These are phyloP conservation scores for Claviceps quebecensis DNA, from an alignment of 2,329 filamentous ascomycete species.

Conservation along the genomic window DNA sequence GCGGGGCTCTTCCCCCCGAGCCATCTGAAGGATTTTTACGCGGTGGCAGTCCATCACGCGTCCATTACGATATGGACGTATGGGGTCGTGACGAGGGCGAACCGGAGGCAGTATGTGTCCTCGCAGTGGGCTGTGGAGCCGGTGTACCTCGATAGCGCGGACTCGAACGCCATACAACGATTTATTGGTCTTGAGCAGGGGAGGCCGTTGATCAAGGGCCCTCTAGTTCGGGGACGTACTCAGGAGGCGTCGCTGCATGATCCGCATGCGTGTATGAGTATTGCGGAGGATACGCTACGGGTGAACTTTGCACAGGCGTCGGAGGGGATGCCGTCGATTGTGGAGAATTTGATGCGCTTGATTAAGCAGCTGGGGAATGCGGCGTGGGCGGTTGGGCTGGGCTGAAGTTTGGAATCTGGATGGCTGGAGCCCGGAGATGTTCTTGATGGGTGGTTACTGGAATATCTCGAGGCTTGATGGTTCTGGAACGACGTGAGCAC, in stretches of 20 bases:
- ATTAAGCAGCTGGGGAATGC: slow-evolving; percentile 46
- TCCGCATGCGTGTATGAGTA: slow-evolving; percentile 43
- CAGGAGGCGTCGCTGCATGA: slow-evolving; percentile 35
- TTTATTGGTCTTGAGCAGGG: slow-evolving; percentile 44
- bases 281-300: slow-evolving; percentile 41
- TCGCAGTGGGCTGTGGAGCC: slow-evolving; percentile 21
- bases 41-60: slow-evolving; percentile 55
- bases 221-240: slow-evolving; percentile 14
- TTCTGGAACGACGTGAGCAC: too few species aligned
- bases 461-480: too few species aligned
- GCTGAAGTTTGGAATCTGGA: slow-evolving; percentile 7
- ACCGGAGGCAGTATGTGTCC: slow-evolving; percentile 16
- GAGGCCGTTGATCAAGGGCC: slow-evolving; percentile 32
- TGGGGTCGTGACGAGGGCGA: slow-evolving; percentile 40
- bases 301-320: slow-evolving; percentile 33
- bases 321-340: slow-evolving; percentile 40
- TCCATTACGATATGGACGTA: slow-evolving; percentile 56
- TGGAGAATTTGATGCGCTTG: slow-evolving; percentile 52
- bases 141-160: slow-evolving; percentile 42
- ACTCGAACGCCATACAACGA: slow-evolving; percentile 37
- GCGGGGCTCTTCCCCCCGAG: slow-evolving; percentile 39
- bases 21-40: slow-evolving; percentile 50
- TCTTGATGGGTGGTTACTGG: too few species aligned
- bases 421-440: too few species aligned
- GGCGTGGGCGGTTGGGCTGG: slow-evolving; percentile 25